phyloP scores from a whole-genome alignment of 345 rosid genomes.

The Triadica sebifera region DNA sequence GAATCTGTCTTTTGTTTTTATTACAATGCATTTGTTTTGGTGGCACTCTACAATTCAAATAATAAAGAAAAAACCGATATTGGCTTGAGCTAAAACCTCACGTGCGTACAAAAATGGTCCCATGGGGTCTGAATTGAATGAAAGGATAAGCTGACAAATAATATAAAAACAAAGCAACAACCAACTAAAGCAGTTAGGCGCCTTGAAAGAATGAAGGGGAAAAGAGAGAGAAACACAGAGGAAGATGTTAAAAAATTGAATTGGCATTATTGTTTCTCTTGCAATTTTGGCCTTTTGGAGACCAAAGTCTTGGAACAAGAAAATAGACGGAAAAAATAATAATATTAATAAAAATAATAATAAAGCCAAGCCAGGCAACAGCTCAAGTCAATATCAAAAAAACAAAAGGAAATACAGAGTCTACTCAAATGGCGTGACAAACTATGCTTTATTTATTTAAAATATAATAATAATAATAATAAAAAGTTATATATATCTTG shows the following conservation, averaged over 20 bases:
- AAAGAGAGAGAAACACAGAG: too few species aligned
- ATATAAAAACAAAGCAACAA: background rate
- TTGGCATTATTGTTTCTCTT: background rate
- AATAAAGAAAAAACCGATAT: background rate
- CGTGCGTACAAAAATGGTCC: background rate
- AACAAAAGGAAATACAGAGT: background rate
- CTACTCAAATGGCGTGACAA: too few species aligned
- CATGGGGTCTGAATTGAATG: background rate
- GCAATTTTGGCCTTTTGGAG: background rate
- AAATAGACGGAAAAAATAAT: too few species aligned
- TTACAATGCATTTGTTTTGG: background rate
- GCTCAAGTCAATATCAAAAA: background rate
- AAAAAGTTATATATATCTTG: too few species aligned
- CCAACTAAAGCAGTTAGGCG: background rate
- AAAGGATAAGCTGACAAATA: background rate
- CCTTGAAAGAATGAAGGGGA: background rate
- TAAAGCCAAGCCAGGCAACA: constrained; percentile 5
- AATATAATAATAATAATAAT: too few species aligned
- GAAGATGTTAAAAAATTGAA: background rate
- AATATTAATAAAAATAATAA: background rate
- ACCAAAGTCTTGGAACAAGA: constrained; percentile 6
- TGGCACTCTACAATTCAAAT: background rate
- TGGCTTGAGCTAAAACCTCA: background rate
- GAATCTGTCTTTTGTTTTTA: constrained; percentile 15
- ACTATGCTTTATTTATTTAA: too few species aligned